Evolutionary conservation across 2,329 filamentous ascomycete genomes (phyloP).

Genomic region (Verticillium alfalfae): DNA sequence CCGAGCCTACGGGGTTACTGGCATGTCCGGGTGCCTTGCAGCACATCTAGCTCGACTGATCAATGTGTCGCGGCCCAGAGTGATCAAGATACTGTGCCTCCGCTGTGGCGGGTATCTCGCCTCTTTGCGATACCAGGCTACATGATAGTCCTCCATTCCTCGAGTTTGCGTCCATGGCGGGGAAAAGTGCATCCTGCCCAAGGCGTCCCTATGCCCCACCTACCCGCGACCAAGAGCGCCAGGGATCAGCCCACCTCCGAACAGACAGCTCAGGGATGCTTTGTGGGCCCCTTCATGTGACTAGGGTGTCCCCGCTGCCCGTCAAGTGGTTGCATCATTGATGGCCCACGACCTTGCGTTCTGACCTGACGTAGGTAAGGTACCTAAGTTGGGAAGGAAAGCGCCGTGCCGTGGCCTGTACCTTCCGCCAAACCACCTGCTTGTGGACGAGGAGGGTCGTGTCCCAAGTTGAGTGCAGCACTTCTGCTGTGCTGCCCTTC

Average conservation of each 20-base stretch:
- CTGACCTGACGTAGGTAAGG: background rate
- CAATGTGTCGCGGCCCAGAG: background rate
- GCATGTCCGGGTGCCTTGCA: background rate
- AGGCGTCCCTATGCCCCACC: background rate
- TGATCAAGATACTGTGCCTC: background rate
- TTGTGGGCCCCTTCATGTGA: background rate
- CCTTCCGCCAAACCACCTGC: background rate
- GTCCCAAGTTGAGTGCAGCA: background rate
- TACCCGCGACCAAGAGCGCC: background rate
- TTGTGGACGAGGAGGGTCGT: background rate
- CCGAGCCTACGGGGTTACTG: background rate
- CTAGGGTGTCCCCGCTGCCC: background rate
- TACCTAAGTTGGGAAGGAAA: too few species aligned
- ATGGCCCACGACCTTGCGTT: background rate
- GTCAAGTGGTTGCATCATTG: slow-evolving; percentile 2
- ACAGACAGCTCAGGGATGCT: background rate
- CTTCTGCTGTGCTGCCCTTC: background rate
- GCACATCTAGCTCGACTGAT: background rate
- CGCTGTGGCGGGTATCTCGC: too few species aligned
- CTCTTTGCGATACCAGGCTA: background rate
- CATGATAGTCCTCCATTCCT: background rate
- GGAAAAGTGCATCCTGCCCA: background rate
- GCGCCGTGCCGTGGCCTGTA: background rate
- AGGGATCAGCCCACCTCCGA: background rate
- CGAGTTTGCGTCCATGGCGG: background rate